These are phyloP conservation scores for Fusarium kyushuense DNA, from an alignment of 2,329 filamentous ascomycete species.

Conservation along the genomic window DNA sequence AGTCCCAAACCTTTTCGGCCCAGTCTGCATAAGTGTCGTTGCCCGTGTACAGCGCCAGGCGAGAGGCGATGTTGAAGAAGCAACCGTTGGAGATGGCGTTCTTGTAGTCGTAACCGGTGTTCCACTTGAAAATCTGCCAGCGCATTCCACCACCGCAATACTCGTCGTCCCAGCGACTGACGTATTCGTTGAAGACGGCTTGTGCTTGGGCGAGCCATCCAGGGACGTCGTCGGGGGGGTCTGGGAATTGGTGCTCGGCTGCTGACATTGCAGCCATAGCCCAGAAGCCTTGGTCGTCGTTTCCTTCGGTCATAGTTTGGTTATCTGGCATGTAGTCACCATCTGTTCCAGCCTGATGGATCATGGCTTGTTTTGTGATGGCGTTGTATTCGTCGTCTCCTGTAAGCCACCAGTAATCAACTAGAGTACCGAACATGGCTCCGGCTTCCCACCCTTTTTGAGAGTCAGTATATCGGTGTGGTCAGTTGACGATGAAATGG, in stretches of 20 bases:
- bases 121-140: constrained; percentile 88
- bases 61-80: constrained; percentile 76
- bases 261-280: constrained; percentile 84
- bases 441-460: constrained; percentile 75
- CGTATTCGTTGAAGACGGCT: constrained; percentile 84
- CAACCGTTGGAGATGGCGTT: constrained; percentile 77
- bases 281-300: constrained; percentile 88
- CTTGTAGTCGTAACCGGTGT: constrained; percentile 77
- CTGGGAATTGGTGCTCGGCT: constrained; percentile 79
- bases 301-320: constrained; percentile 71
- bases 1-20: constrained; percentile 78
- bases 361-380: constrained; percentile 67
- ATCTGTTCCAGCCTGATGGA: constrained; percentile 71
- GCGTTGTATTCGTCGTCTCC: constrained; percentile 74
- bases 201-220: constrained; percentile 83
- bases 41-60: constrained; percentile 81
- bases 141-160: constrained; percentile 79
- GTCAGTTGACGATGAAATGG: constrained; percentile 47
- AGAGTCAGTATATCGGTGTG: constrained; percentile 23
- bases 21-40: constrained; percentile 83
- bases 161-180: constrained; percentile 73
- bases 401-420: constrained; percentile 80
- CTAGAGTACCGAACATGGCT: constrained; percentile 75
- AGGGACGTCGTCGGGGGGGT: constrained; percentile 71
- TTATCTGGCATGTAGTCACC: constrained; percentile 75